These are phyloP conservation scores for Cutaneotrichosporon sp. DNA, from an alignment of 1,284 basidiomycete species.

Conservation along the genomic window DNA sequence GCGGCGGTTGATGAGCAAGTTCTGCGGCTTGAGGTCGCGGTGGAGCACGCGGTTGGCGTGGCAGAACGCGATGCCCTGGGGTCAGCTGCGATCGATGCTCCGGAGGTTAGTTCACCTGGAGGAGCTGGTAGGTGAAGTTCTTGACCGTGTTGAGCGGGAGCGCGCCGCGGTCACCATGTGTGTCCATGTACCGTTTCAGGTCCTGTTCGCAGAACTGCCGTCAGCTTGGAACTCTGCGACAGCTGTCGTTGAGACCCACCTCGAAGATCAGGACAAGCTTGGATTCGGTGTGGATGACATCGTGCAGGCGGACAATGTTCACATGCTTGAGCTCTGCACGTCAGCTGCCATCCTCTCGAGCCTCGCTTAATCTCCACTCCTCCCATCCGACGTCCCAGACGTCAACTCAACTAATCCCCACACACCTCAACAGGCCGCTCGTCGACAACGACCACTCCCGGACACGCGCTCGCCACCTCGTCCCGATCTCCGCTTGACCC, in stretches of 20 bases:
- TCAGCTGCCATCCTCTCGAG: too few relatives aligned
- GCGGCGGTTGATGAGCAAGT: constrained; percentile 84
- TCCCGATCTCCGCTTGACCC: not conserved
- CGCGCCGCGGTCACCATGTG: constrained; percentile 64
- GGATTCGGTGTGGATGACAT: constrained; percentile 95
- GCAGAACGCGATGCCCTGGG: constrained; percentile 80
- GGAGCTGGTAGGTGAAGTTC: constrained; percentile 51
- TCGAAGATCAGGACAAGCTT: constrained; percentile 98
- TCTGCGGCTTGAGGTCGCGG: constrained; percentile 96
- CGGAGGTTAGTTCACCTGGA: constrained; percentile 34
- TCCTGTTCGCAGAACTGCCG: constrained; percentile 55
- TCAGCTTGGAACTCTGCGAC: constrained; percentile 34
- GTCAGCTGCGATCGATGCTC: not conserved
- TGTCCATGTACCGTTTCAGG: constrained; percentile 94
- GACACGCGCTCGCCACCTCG: not conserved
- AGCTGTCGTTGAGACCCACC: constrained; percentile 47
- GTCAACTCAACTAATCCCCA: too few relatives aligned
- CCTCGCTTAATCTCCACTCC: not conserved
- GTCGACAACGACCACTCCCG: too few relatives aligned
- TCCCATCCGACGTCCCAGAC: too few relatives aligned
- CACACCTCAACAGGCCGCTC: too few relatives aligned
- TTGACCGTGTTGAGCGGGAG: constrained; percentile 71
- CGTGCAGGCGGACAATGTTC: constrained; percentile 88
- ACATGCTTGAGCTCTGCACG: constrained; percentile 78
- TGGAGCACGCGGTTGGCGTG: constrained; percentile 95